Conservation (phyloP, 495 filamentous ascomycete species). For the Talaromyces wortmannii region DNA sequence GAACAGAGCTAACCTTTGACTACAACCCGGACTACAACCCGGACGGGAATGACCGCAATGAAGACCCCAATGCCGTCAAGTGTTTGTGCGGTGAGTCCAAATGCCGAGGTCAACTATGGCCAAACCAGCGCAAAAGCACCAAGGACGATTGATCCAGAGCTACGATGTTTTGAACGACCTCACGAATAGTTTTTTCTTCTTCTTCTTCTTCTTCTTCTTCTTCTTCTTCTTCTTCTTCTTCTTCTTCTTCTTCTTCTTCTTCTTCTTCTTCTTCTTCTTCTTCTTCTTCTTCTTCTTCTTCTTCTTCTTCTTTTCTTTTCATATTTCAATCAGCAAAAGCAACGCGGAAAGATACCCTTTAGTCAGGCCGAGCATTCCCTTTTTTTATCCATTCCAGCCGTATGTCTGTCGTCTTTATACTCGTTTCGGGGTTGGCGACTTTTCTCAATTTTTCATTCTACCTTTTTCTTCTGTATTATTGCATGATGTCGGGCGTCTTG, state of each 20-base stretch:
- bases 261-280: neutral
- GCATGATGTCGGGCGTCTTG: too few relatives aligned
- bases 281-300: neutral
- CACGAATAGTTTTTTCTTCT: too few relatives aligned
- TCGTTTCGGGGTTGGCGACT: neutral
- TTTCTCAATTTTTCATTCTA: neutral
- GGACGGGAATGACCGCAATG: too few relatives aligned
- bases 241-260: too few relatives aligned
- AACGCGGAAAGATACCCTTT: neutral
- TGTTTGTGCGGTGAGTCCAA: slow-evolving; percentile 63
- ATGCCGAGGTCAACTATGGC: slow-evolving; percentile 65
- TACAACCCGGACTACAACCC: slow-evolving; percentile 65
- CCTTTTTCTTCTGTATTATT: too few relatives aligned
- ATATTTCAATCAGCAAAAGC: neutral
- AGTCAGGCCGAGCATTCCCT: neutral
- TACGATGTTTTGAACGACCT: too few relatives aligned
- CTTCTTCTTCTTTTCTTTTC: neutral
- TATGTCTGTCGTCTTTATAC: neutral
- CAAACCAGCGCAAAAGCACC: slow-evolving; percentile 29
- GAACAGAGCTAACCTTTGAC: slow-evolving; percentile 80
- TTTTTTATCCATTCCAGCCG: neutral
- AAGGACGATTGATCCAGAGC: slow-evolving; percentile 1
- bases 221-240: too few relatives aligned
- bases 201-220: neutral
- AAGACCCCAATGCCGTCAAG: slow-evolving; percentile 45